Evolutionary conservation across 345 rosid genomes (phyloP).

Genomic region (Psidium guajava): DNA sequence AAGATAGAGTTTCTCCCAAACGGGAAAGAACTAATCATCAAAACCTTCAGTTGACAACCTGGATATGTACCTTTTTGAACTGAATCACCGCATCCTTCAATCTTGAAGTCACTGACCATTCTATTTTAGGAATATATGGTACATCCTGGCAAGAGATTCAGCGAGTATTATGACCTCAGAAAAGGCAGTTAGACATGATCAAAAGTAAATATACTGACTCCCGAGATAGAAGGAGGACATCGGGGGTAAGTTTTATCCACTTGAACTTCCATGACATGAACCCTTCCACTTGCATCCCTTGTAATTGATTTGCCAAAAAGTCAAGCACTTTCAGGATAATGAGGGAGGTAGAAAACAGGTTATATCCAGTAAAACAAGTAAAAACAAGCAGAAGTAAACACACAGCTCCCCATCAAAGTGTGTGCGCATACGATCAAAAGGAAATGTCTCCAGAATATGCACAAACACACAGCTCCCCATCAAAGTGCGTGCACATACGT

Average conservation of each 20-base stretch:
- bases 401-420: too few species aligned
- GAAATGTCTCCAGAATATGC: background rate
- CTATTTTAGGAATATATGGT: slow-evolving; percentile 42
- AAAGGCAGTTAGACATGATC: background rate
- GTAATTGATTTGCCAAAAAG: background rate
- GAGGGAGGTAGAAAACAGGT: background rate
- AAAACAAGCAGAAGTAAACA: background rate
- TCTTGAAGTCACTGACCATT: slow-evolving; percentile 52
- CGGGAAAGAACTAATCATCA: background rate
- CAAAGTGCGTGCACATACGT: background rate
- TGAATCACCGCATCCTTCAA: slow-evolving; percentile 52
- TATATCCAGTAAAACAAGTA: background rate
- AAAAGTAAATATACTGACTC: slow-evolving; percentile 30
- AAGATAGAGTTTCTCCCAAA: background rate
- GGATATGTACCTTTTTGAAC: slow-evolving; percentile 37
- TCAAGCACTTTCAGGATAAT: background rate
- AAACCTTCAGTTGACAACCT: background rate
- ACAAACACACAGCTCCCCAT: background rate
- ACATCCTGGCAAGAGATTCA: slow-evolving; percentile 36
- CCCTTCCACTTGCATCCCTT: slow-evolving; percentile 55
- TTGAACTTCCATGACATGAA: slow-evolving; percentile 48
- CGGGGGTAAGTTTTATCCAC: slow-evolving; percentile 42
- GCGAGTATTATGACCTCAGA: background rate
- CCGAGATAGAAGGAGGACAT: slow-evolving; percentile 57
- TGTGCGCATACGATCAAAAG: too few species aligned